These are phyloP conservation scores for Salvia splendens DNA, from an alignment of 257 asterid genomes.

Conservation along the genomic window DNA sequence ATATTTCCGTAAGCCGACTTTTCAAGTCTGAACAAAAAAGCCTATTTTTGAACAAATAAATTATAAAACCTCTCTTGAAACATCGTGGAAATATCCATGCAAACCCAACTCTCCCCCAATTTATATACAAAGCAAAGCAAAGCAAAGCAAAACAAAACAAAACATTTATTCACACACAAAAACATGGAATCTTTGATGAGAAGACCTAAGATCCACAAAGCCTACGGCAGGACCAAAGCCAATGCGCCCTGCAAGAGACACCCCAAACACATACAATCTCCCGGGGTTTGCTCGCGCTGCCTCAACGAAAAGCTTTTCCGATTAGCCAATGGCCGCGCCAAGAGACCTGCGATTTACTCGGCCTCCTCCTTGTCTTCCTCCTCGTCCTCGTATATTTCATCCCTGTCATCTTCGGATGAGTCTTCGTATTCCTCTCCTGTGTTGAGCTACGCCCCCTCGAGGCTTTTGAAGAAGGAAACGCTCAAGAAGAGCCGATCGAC, in stretches of 20 bases:
- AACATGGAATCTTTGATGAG: slow-evolving; percentile 50
- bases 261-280: slow-evolving; percentile 77
- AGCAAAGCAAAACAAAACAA: background rate
- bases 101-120: slow-evolving; percentile 22
- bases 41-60: slow-evolving; percentile 30
- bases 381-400: slow-evolving; percentile 53
- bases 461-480: slow-evolving; percentile 34
- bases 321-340: slow-evolving; percentile 27
- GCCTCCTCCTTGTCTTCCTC: slow-evolving; percentile 40
- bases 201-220: slow-evolving; percentile 32
- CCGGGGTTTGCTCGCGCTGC: slow-evolving; percentile 83
- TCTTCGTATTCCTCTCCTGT: slow-evolving; percentile 65
- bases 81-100: slow-evolving; percentile 53
- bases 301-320: slow-evolving; percentile 55
- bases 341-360: background rate
- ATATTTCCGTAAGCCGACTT: slow-evolving; percentile 34
- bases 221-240: slow-evolving; percentile 33
- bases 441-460: slow-evolving; percentile 17
- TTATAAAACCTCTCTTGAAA: slow-evolving; percentile 55
- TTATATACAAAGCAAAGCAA: background rate
- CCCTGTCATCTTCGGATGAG: slow-evolving; percentile 53
- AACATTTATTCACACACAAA: background rate
- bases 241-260: slow-evolving; percentile 60
- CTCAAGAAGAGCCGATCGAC: slow-evolving; percentile 63
- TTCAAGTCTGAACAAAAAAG: slow-evolving; percentile 39